Conservation (phyloP, 176 grass and related monocot genomes). For the Oryza longistaminata region DNA sequence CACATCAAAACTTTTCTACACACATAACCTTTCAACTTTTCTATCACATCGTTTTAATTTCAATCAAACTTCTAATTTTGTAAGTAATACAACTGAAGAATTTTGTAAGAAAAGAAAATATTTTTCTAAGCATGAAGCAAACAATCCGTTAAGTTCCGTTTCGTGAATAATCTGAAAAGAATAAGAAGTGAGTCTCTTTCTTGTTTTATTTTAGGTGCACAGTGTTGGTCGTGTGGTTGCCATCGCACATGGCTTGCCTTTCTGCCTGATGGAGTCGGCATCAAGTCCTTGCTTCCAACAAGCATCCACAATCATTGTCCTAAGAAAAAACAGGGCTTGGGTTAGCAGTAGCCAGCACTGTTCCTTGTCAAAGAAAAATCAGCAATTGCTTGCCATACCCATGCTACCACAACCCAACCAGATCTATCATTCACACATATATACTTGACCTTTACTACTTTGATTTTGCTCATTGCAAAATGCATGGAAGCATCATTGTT, state of each 20-base stretch:
- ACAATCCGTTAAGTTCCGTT: no score
- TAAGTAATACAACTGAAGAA: no score
- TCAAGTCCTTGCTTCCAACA: slow-evolving; percentile 38
- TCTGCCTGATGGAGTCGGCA: slow-evolving; percentile 21
- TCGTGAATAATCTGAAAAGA: no score
- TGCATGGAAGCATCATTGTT: not conserved
- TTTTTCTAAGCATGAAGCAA: no score
- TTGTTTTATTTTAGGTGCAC: not conserved
- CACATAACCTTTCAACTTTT: no score
- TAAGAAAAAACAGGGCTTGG: slow-evolving; percentile 19
- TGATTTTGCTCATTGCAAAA: slow-evolving; percentile 5
- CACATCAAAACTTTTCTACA: no score
- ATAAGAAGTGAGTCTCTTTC: not conserved
- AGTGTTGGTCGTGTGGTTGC: slow-evolving; percentile 25
- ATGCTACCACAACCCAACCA: not conserved
- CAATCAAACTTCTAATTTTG: no score
- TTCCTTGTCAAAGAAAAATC: slow-evolving; percentile 21
- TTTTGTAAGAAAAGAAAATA: no score
- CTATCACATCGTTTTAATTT: no score
- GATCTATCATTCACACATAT: not conserved
- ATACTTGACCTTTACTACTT: not conserved
- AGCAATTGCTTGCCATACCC: not conserved
- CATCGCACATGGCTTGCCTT: slow-evolving; percentile 53
- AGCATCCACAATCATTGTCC: slow-evolving; percentile 53
- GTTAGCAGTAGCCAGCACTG: slow-evolving; percentile 1